Evolutionary conservation across 176 grass and related monocot species (phyloP), one percentile per base, ranked within the genome.

Genomic region (Leersia perrieri): DNA sequence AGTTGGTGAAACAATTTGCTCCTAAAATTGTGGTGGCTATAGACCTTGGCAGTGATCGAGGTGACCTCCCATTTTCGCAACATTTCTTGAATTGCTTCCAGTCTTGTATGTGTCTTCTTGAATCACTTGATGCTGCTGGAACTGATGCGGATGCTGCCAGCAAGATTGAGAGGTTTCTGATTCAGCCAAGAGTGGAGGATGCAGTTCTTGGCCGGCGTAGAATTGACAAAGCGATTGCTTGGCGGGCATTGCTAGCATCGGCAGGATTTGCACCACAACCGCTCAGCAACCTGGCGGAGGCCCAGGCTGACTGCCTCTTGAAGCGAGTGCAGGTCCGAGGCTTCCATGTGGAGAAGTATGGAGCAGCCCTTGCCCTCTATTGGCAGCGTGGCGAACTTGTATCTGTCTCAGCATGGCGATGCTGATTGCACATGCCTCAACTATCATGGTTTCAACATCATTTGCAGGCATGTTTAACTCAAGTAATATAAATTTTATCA

Each of bases 241-340:
- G 91, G 89, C 61, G 85, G 68, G 85, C 66, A 32, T 79, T 84
- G 35, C 94, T 97, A 76, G 30, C 92, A 64, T 78, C 87, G 18
- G 73, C 92, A 22, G 89, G 94, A 10, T 97, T 92, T 25, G 72
- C n/a, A 0, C 92, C 89, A 4, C 30, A 87, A 73, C 85, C 85
- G 0, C 89, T 90, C 60, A 97, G 94, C 80, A 94, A 84, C 39
- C 58, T 90, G 20, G 83, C 92, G 0, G 94, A 97, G 77, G 83
- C 89, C 9, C 92, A 97, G 85, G 94, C 94, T 0, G 89, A 90
- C 28, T 97, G 89, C 78, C 89, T 97, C 35, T 35, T 94, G 53
- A 92, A 94, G 82, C 87, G 89, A 68, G 91, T 92, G 79, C 94
- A 88, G 39, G 89, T 97, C 66, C 90, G 83, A 34, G 94, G 92